These are phyloP conservation scores for Elsinoe fawcettii DNA, from an alignment of 2,329 filamentous ascomycete genomes.

Conservation along the genomic window DNA sequence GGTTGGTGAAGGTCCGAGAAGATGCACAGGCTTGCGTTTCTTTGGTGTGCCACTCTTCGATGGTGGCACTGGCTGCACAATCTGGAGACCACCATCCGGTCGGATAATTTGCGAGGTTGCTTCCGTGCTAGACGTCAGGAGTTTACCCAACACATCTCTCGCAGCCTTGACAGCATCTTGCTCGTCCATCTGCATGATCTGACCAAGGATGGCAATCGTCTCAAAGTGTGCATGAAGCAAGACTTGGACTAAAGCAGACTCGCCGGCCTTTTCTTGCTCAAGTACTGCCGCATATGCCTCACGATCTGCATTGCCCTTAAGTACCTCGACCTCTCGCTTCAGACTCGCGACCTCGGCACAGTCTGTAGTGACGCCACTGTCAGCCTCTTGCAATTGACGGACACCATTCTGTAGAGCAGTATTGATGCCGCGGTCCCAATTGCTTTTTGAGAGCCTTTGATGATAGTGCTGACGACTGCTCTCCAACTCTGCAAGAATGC, in stretches of 20 bases:
- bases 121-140: conserved; percentile 68
- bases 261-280: conserved; percentile 75
- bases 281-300: conserved; percentile 70
- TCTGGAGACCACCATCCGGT: conserved; percentile 64
- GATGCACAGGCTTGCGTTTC: conserved; percentile 48
- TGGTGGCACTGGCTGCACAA: conserved; percentile 61
- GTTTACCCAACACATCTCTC: conserved; percentile 64
- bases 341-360: conserved; percentile 59
- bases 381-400: conserved; percentile 66
- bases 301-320: conserved; percentile 74
- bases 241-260: conserved; percentile 70
- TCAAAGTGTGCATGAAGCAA: conserved; percentile 88
- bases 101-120: conserved; percentile 80
- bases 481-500: conserved; percentile 82
- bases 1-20: conserved; percentile 42
- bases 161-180: conserved; percentile 75
- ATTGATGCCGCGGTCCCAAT: conserved; percentile 83
- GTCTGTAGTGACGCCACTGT: conserved; percentile 53
- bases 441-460: conserved; percentile 68
- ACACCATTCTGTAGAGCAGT: conserved; percentile 81
- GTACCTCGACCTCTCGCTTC: conserved; percentile 72
- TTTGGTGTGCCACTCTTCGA: conserved; percentile 69
- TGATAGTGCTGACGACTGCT: conserved; percentile 85
- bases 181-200: conserved; percentile 74
- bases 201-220: conserved; percentile 72